Evolutionary conservation across 495 filamentous ascomycete genomes (phyloP), one percentile per base, ranked within the genome.

Genomic region (Pyrenula aspistea): DNA sequence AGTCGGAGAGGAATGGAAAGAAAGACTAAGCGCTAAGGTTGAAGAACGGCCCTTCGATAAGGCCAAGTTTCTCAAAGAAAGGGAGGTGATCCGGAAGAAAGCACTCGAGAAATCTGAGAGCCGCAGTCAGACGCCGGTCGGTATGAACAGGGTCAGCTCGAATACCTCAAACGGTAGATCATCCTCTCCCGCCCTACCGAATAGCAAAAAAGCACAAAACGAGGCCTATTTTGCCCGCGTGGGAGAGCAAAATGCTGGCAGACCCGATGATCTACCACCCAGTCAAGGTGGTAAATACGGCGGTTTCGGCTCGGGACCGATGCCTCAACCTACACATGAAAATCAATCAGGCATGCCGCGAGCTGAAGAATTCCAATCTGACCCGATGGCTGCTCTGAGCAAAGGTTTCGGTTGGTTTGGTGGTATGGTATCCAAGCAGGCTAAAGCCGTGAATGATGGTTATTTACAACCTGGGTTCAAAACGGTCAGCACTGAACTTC

Each of bases 321-420:
- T 71, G 50, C 53, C 64, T 1, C 62, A 77, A 50, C 59, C 69
- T 53, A 58, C 63, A 2, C 56, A 56, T 8, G 59, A 68, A 1
- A 58, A 61, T 19, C 63, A 59, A 36, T 56, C 63, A 3, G 67
- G 57, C 0, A 62, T 84, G 19, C 88, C 84, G 0, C 82, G 80
- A 1, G 67, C 91, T 22, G 86, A 94, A 55, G 91, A 96, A 36
- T 82, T 96, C 61, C 88, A 92, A 69, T 87, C 86, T 61, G 93
- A 98, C 68, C 91, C 94, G 1, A 77, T 97, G 56, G 91, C 81
- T 0, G 89, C 91, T 51, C 66, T 98, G 62, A 89, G 80, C 23
- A 96, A 95, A 71, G 87, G 93, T 3, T 91, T 96, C 62, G 91
- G 94, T 1, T 96, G 94, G 87, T 92, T 98, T 61, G 80, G 88